Base-by-base conservation (phyloP, 371 early-diverging fungal species). In the Mortierella sp. region DNA sequence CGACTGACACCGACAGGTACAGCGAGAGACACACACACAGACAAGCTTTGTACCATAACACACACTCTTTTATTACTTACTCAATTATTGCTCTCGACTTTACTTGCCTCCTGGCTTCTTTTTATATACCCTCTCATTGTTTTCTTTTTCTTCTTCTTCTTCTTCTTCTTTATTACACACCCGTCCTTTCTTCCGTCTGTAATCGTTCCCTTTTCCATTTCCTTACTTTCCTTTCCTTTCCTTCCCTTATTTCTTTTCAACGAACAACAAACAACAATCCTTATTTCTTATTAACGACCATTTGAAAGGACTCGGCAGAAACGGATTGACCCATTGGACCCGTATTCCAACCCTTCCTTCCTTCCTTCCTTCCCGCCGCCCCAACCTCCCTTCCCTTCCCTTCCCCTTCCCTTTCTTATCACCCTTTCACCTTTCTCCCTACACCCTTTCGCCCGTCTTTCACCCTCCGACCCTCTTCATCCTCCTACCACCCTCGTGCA, bases 351-450 rank as follows among this genome's bases (percentile, higher is more conserved):
- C 41, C 41, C 41, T 41, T 1, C 41, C 44, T 58, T 54, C 11
- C 49, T 63, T 44, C 32, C 70, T 78, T 58, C 58, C 55, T 29
- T 51, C 51, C 72, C 32, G 49, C 49, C 48, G 68, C 35, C 24
- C 49, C 51, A 24, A 49, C 60, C 11, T 68, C 35, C 49, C 49
- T n/a, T 63, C 44, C 54, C 38, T 56, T 74, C 43, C 32, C 74
- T 70, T 70, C 49, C 24, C 29, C 73, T 27, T 56, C 76, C 72
- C 27, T 32, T 58, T 35, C 72, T 41, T 70, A 35, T 70, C 29
- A 14, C 29, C 6, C 58, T 70, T n/a, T 29, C 5, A 51, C 54
- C 49, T 58, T 24, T 16, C 49, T 29, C 3, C 68, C 65, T 12
- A 73, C 68, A n/a, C 10, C 32, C 44, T 16, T 38, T 14, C 54